phyloP scores from a whole-genome alignment of 441 rosid genomes.

The Populus hybrid region DNA sequence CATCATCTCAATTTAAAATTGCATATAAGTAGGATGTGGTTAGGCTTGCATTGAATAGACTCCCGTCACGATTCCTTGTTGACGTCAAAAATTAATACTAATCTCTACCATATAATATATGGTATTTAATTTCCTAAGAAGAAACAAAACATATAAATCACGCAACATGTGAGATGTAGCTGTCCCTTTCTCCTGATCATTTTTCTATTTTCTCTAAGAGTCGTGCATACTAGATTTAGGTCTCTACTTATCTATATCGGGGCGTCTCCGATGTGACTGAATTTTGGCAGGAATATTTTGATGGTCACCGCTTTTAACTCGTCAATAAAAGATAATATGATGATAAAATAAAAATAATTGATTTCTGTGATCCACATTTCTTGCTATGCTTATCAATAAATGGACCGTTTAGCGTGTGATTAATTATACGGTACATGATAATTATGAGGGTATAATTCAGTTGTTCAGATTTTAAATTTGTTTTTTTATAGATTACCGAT shows the following conservation, averaged over 20 bases:
- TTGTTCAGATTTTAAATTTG: no score
- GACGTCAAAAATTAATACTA: neutral
- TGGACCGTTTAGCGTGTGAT: no score
- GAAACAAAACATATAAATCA: neutral
- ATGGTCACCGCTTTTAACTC: no score
- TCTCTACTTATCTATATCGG: no score
- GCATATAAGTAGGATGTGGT: neutral
- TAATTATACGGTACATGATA: no score
- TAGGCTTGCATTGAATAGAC: neutral
- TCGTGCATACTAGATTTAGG: neutral
- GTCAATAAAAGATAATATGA: neutral
- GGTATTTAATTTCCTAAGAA: neutral
- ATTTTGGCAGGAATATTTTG: no score
- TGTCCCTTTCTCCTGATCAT: neutral
- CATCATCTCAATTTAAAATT: neutral
- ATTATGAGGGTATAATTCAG: no score
- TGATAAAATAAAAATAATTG: no score
- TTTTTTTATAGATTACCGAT: no score
- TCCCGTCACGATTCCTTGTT: neutral
- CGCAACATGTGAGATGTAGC: neutral
- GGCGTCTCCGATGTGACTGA: no score
- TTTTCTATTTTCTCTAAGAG: neutral
- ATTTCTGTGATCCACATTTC: neutral
- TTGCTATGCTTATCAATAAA: no score
- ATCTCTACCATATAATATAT: neutral